Evolutionary conservation across 805 yeast species (phyloP).

Genomic region (Ogataea glucozyma): DNA sequence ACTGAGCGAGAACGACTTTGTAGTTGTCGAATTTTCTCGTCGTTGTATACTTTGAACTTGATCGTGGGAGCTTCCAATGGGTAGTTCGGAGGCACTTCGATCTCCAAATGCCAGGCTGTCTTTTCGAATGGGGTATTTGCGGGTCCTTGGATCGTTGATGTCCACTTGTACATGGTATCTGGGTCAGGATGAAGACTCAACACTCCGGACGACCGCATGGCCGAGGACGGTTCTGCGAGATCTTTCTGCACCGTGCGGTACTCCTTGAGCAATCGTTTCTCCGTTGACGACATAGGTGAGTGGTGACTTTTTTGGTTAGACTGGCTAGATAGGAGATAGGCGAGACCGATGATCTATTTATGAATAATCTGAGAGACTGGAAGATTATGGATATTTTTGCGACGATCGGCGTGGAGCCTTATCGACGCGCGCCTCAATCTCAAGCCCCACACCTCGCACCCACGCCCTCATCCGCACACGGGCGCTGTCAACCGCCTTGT

Average conservation of each 20-base stretch:
- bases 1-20: constrained; percentile 1
- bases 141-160: constrained; percentile 53
- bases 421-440: too few relatives aligned
- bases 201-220: constrained; percentile 35
- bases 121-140: constrained; percentile 50
- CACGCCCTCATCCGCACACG: too few relatives aligned
- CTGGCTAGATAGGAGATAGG: too few relatives aligned
- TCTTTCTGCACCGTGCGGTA: constrained; percentile 34
- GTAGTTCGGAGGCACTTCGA: constrained; percentile 48
- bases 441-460: too few relatives aligned
- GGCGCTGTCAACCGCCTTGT: too few relatives aligned
- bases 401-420: too few relatives aligned
- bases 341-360: too few relatives aligned
- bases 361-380: too few relatives aligned
- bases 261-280: constrained; percentile 41
- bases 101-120: constrained; percentile 52
- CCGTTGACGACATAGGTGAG: constrained; percentile 21
- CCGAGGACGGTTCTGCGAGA: constrained; percentile 21
- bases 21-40: constrained; percentile 12
- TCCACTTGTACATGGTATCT: constrained; percentile 50
- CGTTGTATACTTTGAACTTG: constrained; percentile 36
- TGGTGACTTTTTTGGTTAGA: background rate
- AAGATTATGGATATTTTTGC: too few relatives aligned
- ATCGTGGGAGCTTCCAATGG: constrained; percentile 63
- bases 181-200: constrained; percentile 44